These are phyloP conservation scores for Pythium aquatile DNA, from an alignment of 352 stramenopile species.

Conservation along the genomic window DNA sequence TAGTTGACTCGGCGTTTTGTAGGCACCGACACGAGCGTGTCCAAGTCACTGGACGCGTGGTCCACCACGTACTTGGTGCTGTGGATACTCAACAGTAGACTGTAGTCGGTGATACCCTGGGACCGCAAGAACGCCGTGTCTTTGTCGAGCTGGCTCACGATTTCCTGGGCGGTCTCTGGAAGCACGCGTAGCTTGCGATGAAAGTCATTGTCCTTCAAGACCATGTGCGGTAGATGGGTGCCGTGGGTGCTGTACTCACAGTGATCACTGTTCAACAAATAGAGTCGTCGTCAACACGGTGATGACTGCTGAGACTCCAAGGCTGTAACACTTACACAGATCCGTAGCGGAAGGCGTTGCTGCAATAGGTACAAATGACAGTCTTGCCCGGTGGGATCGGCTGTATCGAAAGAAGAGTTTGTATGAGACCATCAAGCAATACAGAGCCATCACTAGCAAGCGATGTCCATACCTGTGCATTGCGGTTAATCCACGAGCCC, in stretches of 20 bases:
- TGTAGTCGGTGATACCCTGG: slow-evolving; percentile 91
- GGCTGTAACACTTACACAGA: slow-evolving; percentile 37
- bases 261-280: slow-evolving; percentile 35
- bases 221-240: slow-evolving; percentile 70
- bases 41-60: slow-evolving; percentile 40
- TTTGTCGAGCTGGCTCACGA: slow-evolving; percentile 62
- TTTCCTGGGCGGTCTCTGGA: slow-evolving; percentile 49
- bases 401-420: slow-evolving; percentile 21
- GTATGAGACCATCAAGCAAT: neutral
- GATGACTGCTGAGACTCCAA: slow-evolving; percentile 2
- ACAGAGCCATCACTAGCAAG: neutral
- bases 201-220: slow-evolving; percentile 88
- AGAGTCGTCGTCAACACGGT: slow-evolving; percentile 7
- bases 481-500: slow-evolving; percentile 85
- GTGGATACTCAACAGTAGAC: slow-evolving; percentile 80
- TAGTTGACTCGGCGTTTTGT: slow-evolving; percentile 77
- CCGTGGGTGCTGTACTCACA: slow-evolving; percentile 82
- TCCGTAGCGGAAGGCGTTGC: slow-evolving; percentile 73
- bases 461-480: slow-evolving; percentile 54
- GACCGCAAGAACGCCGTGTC: slow-evolving; percentile 74
- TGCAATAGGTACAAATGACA: slow-evolving; percentile 85
- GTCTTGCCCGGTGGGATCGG: slow-evolving; percentile 78
- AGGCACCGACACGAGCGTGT: slow-evolving; percentile 40
- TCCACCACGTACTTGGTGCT: slow-evolving; percentile 85
- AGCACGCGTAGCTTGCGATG: slow-evolving; percentile 77